Base-by-base conservation (phyloP, 148 eudicot species). In the Simmondsia chinensis region DNA sequence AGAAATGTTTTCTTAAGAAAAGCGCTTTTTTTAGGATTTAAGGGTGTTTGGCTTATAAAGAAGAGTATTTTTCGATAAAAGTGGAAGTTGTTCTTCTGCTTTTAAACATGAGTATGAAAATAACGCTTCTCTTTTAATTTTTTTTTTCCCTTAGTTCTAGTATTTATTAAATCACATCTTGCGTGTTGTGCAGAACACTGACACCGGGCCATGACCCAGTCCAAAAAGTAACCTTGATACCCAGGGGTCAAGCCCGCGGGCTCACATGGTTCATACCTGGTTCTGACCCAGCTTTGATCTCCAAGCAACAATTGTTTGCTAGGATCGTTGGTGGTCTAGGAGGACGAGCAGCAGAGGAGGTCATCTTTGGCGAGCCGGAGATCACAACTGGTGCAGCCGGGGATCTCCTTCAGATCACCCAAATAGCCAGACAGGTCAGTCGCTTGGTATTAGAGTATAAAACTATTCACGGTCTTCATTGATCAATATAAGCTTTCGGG, bases 351-450 rank as follows among this genome's bases (percentile, higher is more conserved):
- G 87, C 87, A 0, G 87, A 86, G 53, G 96, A 82, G 69, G 63
- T 79, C 5, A 64, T 86, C 49, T 82, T 86, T 48, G 93, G 93
- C 13, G 87, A 86, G 41, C 55, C 77, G 13, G 93, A 86, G 52
- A 73, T 86, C 29, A 86, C 96, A 1, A 79, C 87, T 16, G 87
- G 93, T 52, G 96, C 87, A 33, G 81, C 93, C n/a, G 87, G 81
- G 12, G 93, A 86, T 53, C 49, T 86, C 52, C 84, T 57, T 20
- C 93, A 86, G 48, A 60, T 82, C 11, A 82, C 96, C 23, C 93
- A 79, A 50, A 73, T 76, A 44, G 87, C 96, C 17, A 81, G 72
- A 76, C 87, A 82, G 80, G 94, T 83, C 60, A 33, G 13, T n/a
- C 32, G 17, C 16, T 23, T 9, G 2, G n/a, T n/a, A n/a, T n/a